Base-by-base conservation (phyloP, 2,329 filamentous ascomycete species). In the Aspergillus clavatus region DNA sequence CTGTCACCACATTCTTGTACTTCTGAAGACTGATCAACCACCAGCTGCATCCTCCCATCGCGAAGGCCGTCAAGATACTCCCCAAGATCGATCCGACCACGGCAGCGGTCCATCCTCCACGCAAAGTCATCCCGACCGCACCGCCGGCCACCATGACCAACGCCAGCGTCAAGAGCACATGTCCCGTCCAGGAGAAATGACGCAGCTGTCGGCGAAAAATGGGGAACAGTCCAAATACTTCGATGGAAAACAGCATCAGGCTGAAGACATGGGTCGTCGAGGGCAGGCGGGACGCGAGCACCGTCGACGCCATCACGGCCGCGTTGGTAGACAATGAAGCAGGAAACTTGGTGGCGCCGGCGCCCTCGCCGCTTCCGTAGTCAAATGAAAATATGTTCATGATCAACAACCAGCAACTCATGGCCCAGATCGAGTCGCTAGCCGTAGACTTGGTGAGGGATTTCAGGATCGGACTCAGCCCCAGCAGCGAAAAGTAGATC, bases 311-410 rank as follows among this genome's bases (percentile, higher is more conserved):
- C 89, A 97, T 97, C 42, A 98, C 77, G 1, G 91, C 93, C 1
- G 93, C 93, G 55, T 97, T 98, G 19, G 93, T 98, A 7, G 89
- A 95, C 4, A 97, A 77, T 3, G 81, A 78, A 23, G 78, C 78
- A 2, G 78, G 78, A 37, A 77, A 77, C 38, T 73, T 75, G 21
- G 69, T 70, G 45, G 68, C 67, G 51, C 61, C 65, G 21, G 66
- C 63, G 54, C 65, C 65, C 43, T 69, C 65, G 10, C 66, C 65
- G 42, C 87, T 86, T 8, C 88, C 87, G 67, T 98, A 98, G 74
- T 98, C 93, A 62, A 96, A 97, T 66, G 94, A 96, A 69, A 95
- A 94, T 50, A 97, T 89, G 67, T 98, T 98, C 70, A 96, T 91
- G 59, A 87, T 81, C 51, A 98, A 81, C 36, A 98, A 78, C 83